These are phyloP conservation scores for Populus hybrid DNA, from an alignment of 441 rosid species.

Conservation along the genomic window DNA sequence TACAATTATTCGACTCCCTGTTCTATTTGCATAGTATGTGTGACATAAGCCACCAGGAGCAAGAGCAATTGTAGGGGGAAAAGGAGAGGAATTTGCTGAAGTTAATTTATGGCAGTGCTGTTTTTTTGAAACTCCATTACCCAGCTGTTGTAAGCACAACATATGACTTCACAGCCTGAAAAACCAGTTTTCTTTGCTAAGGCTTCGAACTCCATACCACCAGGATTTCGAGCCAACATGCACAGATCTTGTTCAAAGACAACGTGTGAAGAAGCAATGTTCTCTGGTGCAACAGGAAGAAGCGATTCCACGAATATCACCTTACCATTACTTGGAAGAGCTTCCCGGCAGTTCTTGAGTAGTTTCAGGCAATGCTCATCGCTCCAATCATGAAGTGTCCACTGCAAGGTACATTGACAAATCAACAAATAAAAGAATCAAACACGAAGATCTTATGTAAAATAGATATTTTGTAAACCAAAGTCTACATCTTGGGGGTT, in stretches of 20 bases:
- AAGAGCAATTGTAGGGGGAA: no score
- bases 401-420: slow-evolving; percentile 26
- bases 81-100: no score
- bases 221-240: slow-evolving; percentile 64
- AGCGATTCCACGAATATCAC: slow-evolving; percentile 64
- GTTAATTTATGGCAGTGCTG: background rate
- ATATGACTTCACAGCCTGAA: slow-evolving; percentile 42
- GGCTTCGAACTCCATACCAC: slow-evolving; percentile 68
- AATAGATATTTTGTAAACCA: background rate
- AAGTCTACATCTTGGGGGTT: background rate
- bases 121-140: slow-evolving; percentile 68
- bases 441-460: background rate
- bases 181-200: slow-evolving; percentile 69
- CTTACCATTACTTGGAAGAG: slow-evolving; percentile 60
- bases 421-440: background rate
- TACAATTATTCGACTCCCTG: no score
- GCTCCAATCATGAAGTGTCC: slow-evolving; percentile 78
- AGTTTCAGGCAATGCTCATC: slow-evolving; percentile 62
- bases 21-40: no score
- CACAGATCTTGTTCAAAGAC: slow-evolving; percentile 50
- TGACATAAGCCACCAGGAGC: no score
- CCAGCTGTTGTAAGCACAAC: slow-evolving; percentile 46
- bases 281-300: slow-evolving; percentile 50
- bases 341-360: slow-evolving; percentile 59
- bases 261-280: slow-evolving; percentile 39